Percentiles rank a stretch among this genome's conserved stretches.
Conservation (phyloP, 331 rosid genomes). For the Malus hybrid region DNA sequence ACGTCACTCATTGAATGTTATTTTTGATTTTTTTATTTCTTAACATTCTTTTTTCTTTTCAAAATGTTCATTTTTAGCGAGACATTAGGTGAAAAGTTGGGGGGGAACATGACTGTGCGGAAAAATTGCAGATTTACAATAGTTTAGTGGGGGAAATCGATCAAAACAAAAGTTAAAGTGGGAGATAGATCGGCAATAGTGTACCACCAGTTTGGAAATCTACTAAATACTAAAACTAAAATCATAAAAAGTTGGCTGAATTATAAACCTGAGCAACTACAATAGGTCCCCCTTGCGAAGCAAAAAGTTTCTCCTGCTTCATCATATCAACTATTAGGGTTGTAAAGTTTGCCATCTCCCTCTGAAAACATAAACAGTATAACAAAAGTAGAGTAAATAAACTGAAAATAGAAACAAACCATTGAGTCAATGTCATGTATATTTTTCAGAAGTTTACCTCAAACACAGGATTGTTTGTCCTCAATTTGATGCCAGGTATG, state of each 20-base stretch:
- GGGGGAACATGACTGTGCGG: no score
- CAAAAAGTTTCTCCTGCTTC: constrained; percentile 10
- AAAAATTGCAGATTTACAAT: no score
- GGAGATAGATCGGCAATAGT: no score
- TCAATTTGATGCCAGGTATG: constrained; percentile 6
- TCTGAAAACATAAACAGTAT: background rate
- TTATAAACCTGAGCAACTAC: background rate
- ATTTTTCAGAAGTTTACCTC: background rate
- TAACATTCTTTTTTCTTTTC: no score
- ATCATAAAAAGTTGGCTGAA: background rate
- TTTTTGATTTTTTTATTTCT: no score
- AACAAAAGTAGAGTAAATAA: background rate
- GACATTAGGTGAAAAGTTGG: no score
- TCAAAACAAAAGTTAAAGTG: no score
- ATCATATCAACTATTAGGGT: background rate
- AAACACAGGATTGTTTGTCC: constrained; percentile 8
- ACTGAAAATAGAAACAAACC: background rate
- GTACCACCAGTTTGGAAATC: background rate
- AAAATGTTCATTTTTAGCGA: no score
- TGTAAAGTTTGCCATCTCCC: constrained; percentile 18
- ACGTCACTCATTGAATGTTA: no score
- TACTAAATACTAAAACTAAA: background rate
- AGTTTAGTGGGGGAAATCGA: no score
- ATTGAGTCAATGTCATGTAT: background rate
- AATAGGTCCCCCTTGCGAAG: constrained; percentile 13